A percentile compares a stretch with the other conserved stretches of the same genome.
These are phyloP conservation scores for Zymoseptoria tritici DNA, from an alignment of 2,329 filamentous ascomycete genomes.

Conservation along the genomic window DNA sequence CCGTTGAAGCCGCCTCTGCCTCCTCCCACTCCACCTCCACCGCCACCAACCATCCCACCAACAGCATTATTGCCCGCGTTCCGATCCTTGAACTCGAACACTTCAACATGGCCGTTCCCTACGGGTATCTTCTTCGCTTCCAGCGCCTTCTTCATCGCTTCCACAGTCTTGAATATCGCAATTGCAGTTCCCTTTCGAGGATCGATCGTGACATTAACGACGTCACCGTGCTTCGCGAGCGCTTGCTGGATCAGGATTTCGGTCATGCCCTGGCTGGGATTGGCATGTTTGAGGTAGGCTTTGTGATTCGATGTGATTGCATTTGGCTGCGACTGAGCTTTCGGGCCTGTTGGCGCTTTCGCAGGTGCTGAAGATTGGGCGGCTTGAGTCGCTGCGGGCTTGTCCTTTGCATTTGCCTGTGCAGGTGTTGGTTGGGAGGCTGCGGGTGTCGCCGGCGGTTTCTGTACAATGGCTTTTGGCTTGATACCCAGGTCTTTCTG, in stretches of 20 bases:
- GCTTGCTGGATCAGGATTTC: slow-evolving; percentile 69
- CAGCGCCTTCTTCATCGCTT: slow-evolving; percentile 68
- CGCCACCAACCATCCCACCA: too few relatives aligned
- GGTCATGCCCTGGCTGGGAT: slow-evolving; percentile 84
- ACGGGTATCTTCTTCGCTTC: slow-evolving; percentile 73
- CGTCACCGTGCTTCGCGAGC: slow-evolving; percentile 64
- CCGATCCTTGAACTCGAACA: slow-evolving; percentile 68
- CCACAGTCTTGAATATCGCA: slow-evolving; percentile 72
- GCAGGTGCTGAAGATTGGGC: slow-evolving; percentile 12
- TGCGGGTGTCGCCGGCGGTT: slow-evolving; percentile 4
- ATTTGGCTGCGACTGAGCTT: slow-evolving; percentile 23
- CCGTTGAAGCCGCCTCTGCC: too few relatives aligned
- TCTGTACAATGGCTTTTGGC: slow-evolving; percentile 27
- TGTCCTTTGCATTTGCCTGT: slow-evolving; percentile 32
- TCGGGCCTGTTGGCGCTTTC: slow-evolving; percentile 26
- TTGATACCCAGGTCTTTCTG: slow-evolving; percentile 55
- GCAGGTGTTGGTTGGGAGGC: slow-evolving; percentile 10
- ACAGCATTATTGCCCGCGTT: too few relatives aligned
- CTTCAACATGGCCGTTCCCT: slow-evolving; percentile 77
- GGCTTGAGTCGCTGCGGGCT: slow-evolving; percentile 12
- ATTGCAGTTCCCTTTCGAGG: slow-evolving; percentile 93
- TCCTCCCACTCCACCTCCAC: too few relatives aligned
- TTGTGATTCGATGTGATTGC: slow-evolving; percentile 38
- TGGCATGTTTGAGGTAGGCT: slow-evolving; percentile 51
- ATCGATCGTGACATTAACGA: slow-evolving; percentile 82